Evolutionary conservation across 768 basidiomycete genomes (phyloP), one percentile per base, ranked within the genome.

Genomic region (Tricholoma sp.): DNA sequence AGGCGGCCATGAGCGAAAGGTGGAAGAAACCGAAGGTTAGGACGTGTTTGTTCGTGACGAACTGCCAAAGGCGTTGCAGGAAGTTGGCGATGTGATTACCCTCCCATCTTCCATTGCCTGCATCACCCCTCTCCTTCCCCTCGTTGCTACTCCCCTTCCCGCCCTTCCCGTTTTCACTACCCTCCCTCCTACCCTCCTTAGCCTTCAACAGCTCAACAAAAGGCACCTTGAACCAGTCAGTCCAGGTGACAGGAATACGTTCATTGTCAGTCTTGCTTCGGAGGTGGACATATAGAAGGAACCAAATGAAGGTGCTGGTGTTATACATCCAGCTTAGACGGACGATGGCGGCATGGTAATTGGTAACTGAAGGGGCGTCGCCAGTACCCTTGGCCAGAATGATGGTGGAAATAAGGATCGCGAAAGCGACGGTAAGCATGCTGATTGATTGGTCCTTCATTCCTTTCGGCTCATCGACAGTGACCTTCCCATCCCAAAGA

Each of bases 381-480:
- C n/a, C n/a, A n/a, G n/a, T 35, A 6, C 34, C 21, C 31, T 41
- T 50, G 21, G 55, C 67, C 55, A 68, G 58, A 8, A 68, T 58
- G 22, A 67, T 59, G 9, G 65, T 59, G 0, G 69, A 64, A 18
- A 69, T 52, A 1, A 71, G 61, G 5, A 69, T 57, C 34, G 65
- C 68, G 45, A 67, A 68, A 0, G 62, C 65, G 2, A 65, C 65
- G 53, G 66, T 59, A 22, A 70, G 61, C 37, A 66, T 66, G n/a
- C 55, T 59, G 16, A 55, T 63, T 31, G 47, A 66, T n/a, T 59
- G 58, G n/a, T 27, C 41, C 51, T 59, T 52, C 18, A 59, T 19
- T 39, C 55, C 22, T 4, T 62, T 45, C 27, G 67, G 43, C 46
- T 69, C 69, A 35, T 58, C 54, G 5, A 46, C 18, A 4, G 57